Base-by-base conservation (phyloP, 2,329 filamentous ascomycete species). In the Colletotrichum tropicale region DNA sequence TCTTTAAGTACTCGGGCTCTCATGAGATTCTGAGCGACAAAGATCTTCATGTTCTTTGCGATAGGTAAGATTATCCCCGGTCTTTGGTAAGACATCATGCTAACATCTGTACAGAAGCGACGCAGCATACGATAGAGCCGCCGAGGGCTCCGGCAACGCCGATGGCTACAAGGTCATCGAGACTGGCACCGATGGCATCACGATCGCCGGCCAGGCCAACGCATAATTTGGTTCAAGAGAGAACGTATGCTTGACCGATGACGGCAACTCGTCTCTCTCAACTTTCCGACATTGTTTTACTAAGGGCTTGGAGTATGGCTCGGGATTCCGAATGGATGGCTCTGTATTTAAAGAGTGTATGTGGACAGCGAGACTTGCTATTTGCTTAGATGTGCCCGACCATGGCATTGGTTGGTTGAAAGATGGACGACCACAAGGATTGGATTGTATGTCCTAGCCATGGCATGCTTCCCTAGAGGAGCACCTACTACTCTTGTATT, bases 11-110 rank as follows among this genome's bases (percentile, higher is more conserved):
- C 18, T 89, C 89, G 0, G 91, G 90, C 0, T 92, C 91, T 0
- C 89, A 91, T 61, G 89, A 92, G 34, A 86, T 98, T 10, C 83
- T 98, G 43, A 94, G 91, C 56, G 91, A 97, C 64, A 87, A 90
- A 30, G 97, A 98, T 80, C 81, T 99, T 30, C 90, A 93, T 4
- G 92, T 95, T 4, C 83, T 99, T 68, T 94, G 95, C 60, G 96
- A 98, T 84, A 88, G 96, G 85, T 86, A 83, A 36, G 80, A 69
- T 0, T 2, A 9, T 18, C 26, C 0, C 3, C 38, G 48, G 6
- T 15, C 6, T 6, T 6, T 10, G 13, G 15, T 12, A 3, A 13
- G 2, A 28, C 30, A 16, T 38, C 24, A 26, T 43, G 9, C 74
- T 81, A 48, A 80, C 60, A 13, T 9, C 16, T 2, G n/a, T 38